Evolutionary conservation across 2,329 filamentous ascomycete species (phyloP).

Genomic region (Neurospora sp.): DNA sequence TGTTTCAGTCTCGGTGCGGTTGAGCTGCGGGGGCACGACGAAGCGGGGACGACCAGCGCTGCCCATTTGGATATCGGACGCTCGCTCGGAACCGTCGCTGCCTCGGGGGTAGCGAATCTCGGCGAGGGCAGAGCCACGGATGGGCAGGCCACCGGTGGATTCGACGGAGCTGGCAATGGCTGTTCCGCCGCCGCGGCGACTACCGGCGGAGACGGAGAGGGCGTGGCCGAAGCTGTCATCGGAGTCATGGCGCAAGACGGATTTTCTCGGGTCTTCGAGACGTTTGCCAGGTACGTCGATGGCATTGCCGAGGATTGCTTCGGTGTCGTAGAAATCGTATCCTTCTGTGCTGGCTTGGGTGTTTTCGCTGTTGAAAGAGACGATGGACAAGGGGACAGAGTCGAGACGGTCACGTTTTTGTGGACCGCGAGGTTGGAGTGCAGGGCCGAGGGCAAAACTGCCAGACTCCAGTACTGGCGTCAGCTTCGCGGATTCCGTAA

Average conservation of each 20-base stretch:
- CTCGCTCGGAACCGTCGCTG: conserved; percentile 24
- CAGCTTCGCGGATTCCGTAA: conserved; percentile 28
- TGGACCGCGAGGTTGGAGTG: conserved; percentile 26
- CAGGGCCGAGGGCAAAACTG: conserved; percentile 40
- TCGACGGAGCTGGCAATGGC: conserved; percentile 22
- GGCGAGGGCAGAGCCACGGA: conserved; percentile 15
- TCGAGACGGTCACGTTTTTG: conserved; percentile 34
- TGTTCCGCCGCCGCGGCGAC: conserved; percentile 21
- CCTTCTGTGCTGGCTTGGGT: conserved; percentile 43
- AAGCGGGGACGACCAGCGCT: conserved; percentile 29
- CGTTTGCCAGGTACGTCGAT: conserved; percentile 38
- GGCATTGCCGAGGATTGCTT: conserved; percentile 35
- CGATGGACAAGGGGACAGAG: conserved; percentile 40
- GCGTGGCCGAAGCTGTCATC: conserved; percentile 48
- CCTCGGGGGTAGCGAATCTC: conserved; percentile 13
- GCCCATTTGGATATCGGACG: conserved; percentile 21
- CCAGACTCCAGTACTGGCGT: conserved; percentile 41
- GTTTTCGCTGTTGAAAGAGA: conserved; percentile 37
- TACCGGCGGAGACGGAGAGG: conserved; percentile 46
- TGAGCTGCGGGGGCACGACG: conserved; percentile 23
- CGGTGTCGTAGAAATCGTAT: conserved; percentile 56
- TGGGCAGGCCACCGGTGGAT: conserved; percentile 21
- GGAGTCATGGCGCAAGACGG: conserved; percentile 40
- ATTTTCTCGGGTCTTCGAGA: conserved; percentile 12
- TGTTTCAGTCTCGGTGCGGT: conserved; percentile 17